phyloP scores from a whole-genome alignment of 768 basidiomycete genomes.

The Podaxis rugospora region DNA sequence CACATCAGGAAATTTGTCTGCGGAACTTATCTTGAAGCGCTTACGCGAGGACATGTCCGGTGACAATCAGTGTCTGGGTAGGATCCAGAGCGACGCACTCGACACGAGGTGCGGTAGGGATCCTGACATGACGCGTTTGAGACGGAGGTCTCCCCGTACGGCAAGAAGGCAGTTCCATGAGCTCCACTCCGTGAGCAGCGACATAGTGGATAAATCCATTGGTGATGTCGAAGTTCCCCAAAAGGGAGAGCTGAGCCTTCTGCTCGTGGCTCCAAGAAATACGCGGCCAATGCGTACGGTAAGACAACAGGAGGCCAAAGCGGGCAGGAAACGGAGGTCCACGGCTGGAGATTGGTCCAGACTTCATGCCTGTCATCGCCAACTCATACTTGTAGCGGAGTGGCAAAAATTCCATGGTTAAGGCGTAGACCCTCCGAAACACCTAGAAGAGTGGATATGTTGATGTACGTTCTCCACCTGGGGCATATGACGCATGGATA shows the following conservation, averaged over 20 bases:
- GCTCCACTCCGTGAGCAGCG: conserved; percentile 37
- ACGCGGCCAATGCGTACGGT: conserved; percentile 45
- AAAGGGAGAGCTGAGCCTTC: conserved; percentile 33
- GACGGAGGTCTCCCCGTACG: conserved; percentile 38
- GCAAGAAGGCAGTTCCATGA: conserved; percentile 46
- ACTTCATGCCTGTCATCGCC: conserved; percentile 45
- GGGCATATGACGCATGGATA: conserved; percentile 4
- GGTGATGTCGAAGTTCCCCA: conserved; percentile 31
- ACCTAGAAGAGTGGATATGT: conserved; percentile 27
- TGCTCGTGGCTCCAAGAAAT: conserved; percentile 45
- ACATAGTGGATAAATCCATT: conserved; percentile 44
- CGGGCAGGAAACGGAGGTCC: conserved; percentile 35
- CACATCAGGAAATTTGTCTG: conserved; percentile 2
- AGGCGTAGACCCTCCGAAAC: conserved; percentile 38
- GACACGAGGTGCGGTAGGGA: conserved; percentile 35
- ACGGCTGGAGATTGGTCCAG: conserved; percentile 38
- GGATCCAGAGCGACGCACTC: conserved; percentile 43
- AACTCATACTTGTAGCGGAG: conserved; percentile 49
- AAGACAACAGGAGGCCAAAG: conserved; percentile 39
- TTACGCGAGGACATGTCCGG: conserved; percentile 37
- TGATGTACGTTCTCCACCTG: not conserved
- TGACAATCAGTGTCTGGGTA: conserved; percentile 40
- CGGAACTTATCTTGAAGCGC: conserved; percentile 7
- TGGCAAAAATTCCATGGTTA: conserved; percentile 42
- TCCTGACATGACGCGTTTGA: conserved; percentile 41